Evolutionary conservation across 2,329 filamentous ascomycete species (phyloP).

Genomic region (Diaporthe sp.): DNA sequence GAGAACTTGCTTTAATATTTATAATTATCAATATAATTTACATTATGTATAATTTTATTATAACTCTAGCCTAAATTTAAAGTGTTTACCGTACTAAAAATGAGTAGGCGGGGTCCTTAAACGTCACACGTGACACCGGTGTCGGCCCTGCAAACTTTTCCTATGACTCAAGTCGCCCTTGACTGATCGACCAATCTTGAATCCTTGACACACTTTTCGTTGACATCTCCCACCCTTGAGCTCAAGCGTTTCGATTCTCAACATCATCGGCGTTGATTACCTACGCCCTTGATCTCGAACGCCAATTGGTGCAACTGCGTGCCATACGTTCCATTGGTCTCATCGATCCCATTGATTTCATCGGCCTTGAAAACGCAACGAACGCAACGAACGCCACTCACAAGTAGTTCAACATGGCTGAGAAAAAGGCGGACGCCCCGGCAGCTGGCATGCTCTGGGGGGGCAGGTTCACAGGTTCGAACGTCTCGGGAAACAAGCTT

Average conservation of each 20-base stretch:
- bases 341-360: conserved; percentile 22
- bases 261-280: conserved; percentile 26
- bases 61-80: too few relatives aligned
- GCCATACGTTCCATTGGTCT: conserved; percentile 32
- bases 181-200: conserved; percentile 10
- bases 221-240: conserved; percentile 29
- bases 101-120: too few relatives aligned
- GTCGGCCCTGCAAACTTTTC: background rate
- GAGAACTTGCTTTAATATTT: too few relatives aligned
- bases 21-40: too few relatives aligned
- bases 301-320: conserved; percentile 33
- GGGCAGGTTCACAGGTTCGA: conserved; percentile 71
- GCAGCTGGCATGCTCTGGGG: conserved; percentile 68
- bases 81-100: too few relatives aligned
- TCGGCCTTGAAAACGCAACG: conserved; percentile 33
- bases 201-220: conserved; percentile 25
- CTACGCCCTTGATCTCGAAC: conserved; percentile 30
- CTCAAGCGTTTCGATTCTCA: conserved; percentile 22
- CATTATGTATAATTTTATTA: too few relatives aligned
- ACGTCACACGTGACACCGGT: too few relatives aligned
- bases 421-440: conserved; percentile 43
- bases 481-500: conserved; percentile 36
- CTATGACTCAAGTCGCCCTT: conserved; percentile 4
- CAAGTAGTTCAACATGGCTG: conserved; percentile 39
- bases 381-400: conserved; percentile 26